Conservation (phyloP, 345 rosid species). For the Salix viminalis region DNA sequence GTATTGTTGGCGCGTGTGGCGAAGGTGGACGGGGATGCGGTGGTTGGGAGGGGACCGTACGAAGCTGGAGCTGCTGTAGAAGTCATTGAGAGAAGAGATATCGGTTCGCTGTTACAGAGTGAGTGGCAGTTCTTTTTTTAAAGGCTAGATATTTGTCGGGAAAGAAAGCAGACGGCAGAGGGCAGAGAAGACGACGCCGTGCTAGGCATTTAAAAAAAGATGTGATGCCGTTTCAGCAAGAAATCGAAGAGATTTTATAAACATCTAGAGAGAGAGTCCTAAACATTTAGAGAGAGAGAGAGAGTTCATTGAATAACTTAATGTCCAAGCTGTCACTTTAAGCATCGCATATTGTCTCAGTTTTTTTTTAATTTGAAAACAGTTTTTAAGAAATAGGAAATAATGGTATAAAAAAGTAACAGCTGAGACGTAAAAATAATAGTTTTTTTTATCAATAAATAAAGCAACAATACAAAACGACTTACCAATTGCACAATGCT, state of each 20-base stretch:
- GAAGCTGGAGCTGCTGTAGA: conserved; percentile 1
- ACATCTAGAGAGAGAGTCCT: not conserved
- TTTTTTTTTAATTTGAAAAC: no score
- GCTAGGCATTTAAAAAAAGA: not conserved
- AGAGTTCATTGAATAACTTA: not conserved
- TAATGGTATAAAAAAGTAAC: not conserved
- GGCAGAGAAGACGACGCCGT: not conserved
- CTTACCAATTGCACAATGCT: no score
- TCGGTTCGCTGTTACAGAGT: not conserved
- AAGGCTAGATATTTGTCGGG: not conserved
- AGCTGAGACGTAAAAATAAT: no score
- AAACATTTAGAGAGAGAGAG: not conserved
- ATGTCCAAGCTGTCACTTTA: no score
- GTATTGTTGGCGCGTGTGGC: conserved; percentile 24
- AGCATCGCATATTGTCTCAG: not conserved
- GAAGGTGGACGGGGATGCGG: conserved; percentile 20
- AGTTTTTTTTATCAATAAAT: no score
- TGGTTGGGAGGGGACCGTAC: conserved; percentile 18
- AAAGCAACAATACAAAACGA: no score
- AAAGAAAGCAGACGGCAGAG: not conserved
- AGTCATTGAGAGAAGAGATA: conserved; percentile 18
- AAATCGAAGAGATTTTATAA: not conserved
- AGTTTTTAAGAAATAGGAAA: not conserved
- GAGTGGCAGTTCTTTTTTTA: not conserved
- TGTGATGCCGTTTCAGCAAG: not conserved